A percentile compares a stretch with the other conserved stretches of the same genome.
Conservation (phyloP, 805 yeast genomes). For the Candida morakotiae region DNA sequence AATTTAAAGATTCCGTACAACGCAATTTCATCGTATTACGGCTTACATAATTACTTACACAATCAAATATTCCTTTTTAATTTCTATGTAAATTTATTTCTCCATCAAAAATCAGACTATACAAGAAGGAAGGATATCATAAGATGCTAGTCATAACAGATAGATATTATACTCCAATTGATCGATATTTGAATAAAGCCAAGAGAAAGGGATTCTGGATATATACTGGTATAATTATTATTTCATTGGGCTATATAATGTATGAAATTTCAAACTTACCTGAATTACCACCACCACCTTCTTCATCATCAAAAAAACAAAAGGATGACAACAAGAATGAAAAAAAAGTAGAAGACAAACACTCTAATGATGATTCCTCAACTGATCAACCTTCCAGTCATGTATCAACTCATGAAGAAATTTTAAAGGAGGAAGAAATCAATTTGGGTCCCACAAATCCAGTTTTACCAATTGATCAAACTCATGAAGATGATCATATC, state of each 20-base stretch:
- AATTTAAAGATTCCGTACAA: too few species aligned
- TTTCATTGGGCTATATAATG: slow-evolving; percentile 24
- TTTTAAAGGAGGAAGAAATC: slow-evolving; percentile 6
- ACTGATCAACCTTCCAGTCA: not conserved
- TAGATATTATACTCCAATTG: slow-evolving; percentile 23
- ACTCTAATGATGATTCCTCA: not conserved
- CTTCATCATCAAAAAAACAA: not conserved
- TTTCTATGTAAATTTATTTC: too few species aligned
- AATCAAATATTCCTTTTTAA: too few species aligned
- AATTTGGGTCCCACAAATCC: slow-evolving; percentile 6
- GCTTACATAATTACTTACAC: too few species aligned
- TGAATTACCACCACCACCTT: slow-evolving; percentile 12
- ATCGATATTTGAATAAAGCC: slow-evolving; percentile 23
- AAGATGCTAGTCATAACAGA: slow-evolving; percentile 3
- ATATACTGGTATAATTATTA: slow-evolving; percentile 28
- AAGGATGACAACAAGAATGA: not conserved
- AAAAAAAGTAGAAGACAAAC: not conserved
- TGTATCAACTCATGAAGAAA: slow-evolving; percentile 3
- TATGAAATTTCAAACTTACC: slow-evolving; percentile 16
- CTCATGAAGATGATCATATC: slow-evolving; percentile 7
- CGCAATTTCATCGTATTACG: too few species aligned
- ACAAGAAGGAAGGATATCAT: too few species aligned
- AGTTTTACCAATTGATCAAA: slow-evolving; percentile 1
- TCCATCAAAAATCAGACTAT: too few species aligned
- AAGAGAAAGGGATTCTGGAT: slow-evolving; percentile 33